These are phyloP conservation scores for Ammopiptanthus mongolicus DNA, from an alignment of 306 rosid genomes.

Conservation along the genomic window DNA sequence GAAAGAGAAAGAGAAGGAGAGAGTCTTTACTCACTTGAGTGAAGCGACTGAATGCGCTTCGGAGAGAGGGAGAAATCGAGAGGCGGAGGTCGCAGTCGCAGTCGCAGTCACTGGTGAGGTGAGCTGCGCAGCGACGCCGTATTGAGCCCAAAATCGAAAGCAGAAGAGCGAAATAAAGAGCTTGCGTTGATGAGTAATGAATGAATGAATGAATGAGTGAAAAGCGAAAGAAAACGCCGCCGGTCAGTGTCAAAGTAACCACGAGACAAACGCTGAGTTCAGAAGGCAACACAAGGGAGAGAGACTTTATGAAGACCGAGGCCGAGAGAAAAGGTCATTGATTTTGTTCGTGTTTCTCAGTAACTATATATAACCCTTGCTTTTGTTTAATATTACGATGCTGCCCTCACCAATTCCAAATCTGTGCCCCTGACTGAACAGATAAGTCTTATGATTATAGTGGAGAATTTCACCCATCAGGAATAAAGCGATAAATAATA, in stretches of 20 bases:
- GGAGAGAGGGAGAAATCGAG: not conserved
- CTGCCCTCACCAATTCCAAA: not conserved
- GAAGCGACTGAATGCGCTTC: not conserved
- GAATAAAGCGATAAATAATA: too few species aligned
- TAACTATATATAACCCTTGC: conserved; percentile 11
- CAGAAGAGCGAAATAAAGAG: too few species aligned
- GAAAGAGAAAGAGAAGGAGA: not conserved
- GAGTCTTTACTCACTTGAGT: not conserved
- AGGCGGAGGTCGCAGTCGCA: not conserved
- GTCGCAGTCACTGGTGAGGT: not conserved
- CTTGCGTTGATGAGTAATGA: too few species aligned
- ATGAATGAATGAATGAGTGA: too few species aligned
- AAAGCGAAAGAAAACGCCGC: conserved; percentile 26
- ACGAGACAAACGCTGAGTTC: conserved; percentile 31
- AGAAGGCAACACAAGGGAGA: too few species aligned
- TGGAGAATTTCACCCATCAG: too few species aligned
- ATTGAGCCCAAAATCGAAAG: not conserved
- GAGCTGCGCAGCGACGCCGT: not conserved
- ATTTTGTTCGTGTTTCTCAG: conserved; percentile 20
- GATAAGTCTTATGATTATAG: too few species aligned
- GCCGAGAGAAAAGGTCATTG: conserved; percentile 5
- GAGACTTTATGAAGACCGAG: conserved; percentile 13
- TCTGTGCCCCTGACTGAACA: too few species aligned
- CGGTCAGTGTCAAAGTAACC: conserved; percentile 19
- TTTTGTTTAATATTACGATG: conserved; percentile 17